Evolutionary conservation across 306 rosid species (phyloP), one percentile per base, ranked within the genome.

Genomic region (Biancaea sappan): DNA sequence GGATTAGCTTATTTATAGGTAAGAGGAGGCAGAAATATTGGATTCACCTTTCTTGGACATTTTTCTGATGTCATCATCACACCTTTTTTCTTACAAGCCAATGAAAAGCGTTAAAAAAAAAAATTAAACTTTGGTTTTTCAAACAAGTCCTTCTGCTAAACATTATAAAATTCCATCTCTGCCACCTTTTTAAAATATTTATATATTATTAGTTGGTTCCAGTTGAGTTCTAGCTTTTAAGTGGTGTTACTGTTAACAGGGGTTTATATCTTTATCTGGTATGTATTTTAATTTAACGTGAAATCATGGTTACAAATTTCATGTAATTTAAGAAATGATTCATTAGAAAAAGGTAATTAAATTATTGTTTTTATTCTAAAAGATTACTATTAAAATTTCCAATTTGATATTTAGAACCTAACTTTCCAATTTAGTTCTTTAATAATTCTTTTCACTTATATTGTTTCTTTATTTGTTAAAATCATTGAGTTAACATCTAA

Each of bases 1-100:
- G 60, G 47, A 2, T 47, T 5, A 15, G 71, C 63, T 18, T 60
- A 74, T 75, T 56, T 84, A 84, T 74, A 84, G 76, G 71, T 28
- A 28, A 21, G 14, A 54, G 57, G 72, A 66, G 73, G 73, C 34
- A n/a, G 26, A 60, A 8, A 72, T 60, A n/a, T n/a, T n/a, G 68
- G 81, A 79, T 56, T 32, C n/a, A n/a, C 38, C 71, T 56, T 41
- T 34, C 50, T 25, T 19, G 26, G 74, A 10, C 72, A 78, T 76
- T 77, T 53, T 65, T 68, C 8, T 16, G 60, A 66, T 80, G 76
- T 80, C 75, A 61, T 50, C 35, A 32, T 11, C 4, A 28, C 22
- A 4, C 8, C 6, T 8, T 59, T 74, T 66, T 19, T 60, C 79
- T 24, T 75, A 50, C 76, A 80, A 77, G 71, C 59, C 48, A 58